Conservation (phyloP, 1,139 yeast species). For the Zhuliangozyma parablackwelliae region DNA sequence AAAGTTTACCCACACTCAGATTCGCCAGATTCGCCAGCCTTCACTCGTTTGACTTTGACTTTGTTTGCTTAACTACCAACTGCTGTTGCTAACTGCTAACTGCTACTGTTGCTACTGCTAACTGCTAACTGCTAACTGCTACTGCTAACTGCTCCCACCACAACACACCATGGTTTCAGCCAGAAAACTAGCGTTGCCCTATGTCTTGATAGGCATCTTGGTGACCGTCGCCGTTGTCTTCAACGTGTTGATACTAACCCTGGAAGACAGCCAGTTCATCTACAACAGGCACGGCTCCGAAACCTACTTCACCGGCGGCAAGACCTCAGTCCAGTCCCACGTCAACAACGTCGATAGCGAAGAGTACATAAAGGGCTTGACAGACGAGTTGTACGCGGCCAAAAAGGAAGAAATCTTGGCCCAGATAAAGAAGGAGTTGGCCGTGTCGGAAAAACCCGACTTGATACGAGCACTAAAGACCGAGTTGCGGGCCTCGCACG, state of each 20-base stretch:
- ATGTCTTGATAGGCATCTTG: conserved; percentile 7
- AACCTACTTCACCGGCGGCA: conserved; percentile 9
- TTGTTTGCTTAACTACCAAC: no score
- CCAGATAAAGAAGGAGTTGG: conserved; percentile 8
- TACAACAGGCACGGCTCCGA: conserved; percentile 2
- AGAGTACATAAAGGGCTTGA: conserved; percentile 6
- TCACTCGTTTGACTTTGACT: no score
- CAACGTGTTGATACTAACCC: conserved; percentile 8
- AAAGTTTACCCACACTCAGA: no score
- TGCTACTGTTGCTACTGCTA: no score
- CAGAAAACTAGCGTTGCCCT: not conserved
- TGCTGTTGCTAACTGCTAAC: no score
- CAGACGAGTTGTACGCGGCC: conserved; percentile 10
- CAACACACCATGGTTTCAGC: no score
- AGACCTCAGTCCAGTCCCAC: conserved; percentile 8
- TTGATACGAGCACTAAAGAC: conserved; percentile 9
- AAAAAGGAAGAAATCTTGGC: conserved; percentile 10
- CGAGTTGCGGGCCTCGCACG: conserved; percentile 7
- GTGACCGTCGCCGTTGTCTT: conserved; percentile 7
- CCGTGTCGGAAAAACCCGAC: conserved; percentile 6
- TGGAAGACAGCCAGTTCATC: not conserved
- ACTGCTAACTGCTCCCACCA: no score
- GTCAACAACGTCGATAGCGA: conserved; percentile 9
- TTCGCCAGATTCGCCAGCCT: no score
- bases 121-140: no score